Base-by-base conservation (phyloP, 106 monocot genomes). In the Agapanthus africanus region DNA sequence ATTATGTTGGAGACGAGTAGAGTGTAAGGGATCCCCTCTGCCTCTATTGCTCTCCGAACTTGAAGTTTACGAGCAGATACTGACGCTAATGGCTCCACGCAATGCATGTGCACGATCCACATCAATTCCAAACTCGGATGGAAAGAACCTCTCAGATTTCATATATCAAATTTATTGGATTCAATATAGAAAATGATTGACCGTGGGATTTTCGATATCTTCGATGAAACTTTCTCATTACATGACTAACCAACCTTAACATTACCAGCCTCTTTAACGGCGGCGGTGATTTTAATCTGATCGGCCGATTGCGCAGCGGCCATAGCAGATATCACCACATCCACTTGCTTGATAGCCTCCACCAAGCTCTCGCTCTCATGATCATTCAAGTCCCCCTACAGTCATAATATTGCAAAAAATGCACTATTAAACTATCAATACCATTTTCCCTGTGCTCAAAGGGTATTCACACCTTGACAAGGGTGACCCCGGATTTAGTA, bases 101-200 rank as follows among this genome's bases (percentile, higher is more conserved):
- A n/a, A n/a, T n/a, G 19, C 36, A 22, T 72, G 10, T 6, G 19
- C 18, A 1, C 37, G 54, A 11, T 79, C 78, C 0, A 68, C 73
- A 37, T 79, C 73, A 14, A 67, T 73, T 4, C 78, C 78, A 49
- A 79, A 79, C 27, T 79, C 78, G 0, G 78, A 73, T n/a, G 78
- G 77, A 2, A 81, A 21, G 28, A 77, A 81, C 49, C 81, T 81
- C n/a, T n/a, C n/a, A n/a, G n/a, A n/a, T n/a, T n/a, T n/a, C n/a
- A n/a, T n/a, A n/a, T n/a, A n/a, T n/a, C n/a, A n/a, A n/a, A n/a
- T n/a, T n/a, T n/a, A n/a, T n/a, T n/a, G n/a, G n/a, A n/a, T n/a
- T n/a, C n/a, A n/a, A n/a, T n/a, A n/a, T n/a, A n/a, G n/a, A n/a
- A n/a, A n/a, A n/a, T 39, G 6, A 39, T 39, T 39, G 39, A 39